Base-by-base conservation (phyloP, 2,329 filamentous ascomycete species). In the Aspergillus pseudotamarii region DNA sequence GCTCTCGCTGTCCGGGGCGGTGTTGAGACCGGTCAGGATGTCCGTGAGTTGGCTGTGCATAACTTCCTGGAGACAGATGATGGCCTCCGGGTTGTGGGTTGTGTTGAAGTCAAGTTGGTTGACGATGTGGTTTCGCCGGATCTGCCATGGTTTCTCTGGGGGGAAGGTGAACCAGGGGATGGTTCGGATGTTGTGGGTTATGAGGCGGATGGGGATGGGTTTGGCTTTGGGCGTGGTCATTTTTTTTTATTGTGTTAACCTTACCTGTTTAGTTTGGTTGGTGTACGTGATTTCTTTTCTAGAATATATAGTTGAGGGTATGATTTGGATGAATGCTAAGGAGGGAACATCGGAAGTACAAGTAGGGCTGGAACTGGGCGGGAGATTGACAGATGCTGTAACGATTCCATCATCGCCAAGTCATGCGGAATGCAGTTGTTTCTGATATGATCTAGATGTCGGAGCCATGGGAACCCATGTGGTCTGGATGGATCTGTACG, bases 51-150 rank as follows among this genome's bases (percentile, higher is more conserved):
- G 51, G 32, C 34, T 23, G n/a, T 55, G 32, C 11, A 55, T 21
- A 2, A 26, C 51, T 19, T 55, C 51, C 34, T 55, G 51, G 32
- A 55, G 51, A 36, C 51, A 55, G 32, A 55, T 38, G 11, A 55
- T n/a, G 21, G 51, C 51, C 32, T 55, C 51, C n/a, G 32, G 51
- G 34, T 55, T 55, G 6, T 55, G 34, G 12, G 32, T 32, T 38
- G 51, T 55, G 32, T 55, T 55, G 51, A 55, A 55, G 14, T 55
- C 51, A 12, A 55, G 32, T 55, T 55, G 51, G 51, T 38, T 55
- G 51, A 55, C 32, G n/a, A 55, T 38, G 51, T 55, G 51, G 34
- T 16, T 55, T 14, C n/a, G 8, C 32, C 51, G 51, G 6, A 38
- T 26, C 16, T 41, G 26, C 51, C 51, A 55, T 12, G 51, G 51